Evolutionary conservation across 768 basidiomycete species (phyloP), one percentile per base, ranked within the genome.

Genomic region (Collybiopsis luxurians): DNA sequence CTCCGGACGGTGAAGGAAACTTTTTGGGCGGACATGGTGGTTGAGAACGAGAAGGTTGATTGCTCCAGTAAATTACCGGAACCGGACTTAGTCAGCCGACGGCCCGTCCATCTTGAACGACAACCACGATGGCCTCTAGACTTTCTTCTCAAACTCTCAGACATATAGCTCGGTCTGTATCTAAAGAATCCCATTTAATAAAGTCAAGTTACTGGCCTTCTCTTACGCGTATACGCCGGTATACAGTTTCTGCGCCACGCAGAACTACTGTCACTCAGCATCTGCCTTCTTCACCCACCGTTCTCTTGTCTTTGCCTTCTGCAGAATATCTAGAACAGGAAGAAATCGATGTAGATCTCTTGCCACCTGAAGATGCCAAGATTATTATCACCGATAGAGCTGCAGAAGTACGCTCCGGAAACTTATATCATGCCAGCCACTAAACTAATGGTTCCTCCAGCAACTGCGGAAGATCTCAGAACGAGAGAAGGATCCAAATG

Each of bases 1-100:
- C 91, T 80, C 42, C 91, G 84, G 56, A 96, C 79, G 1, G 89
- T 94, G 71, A 96, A 95, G 0, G 93, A 95, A 39, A 95, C 80
- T 61, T 84, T 81, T 21, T 67, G 60, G 17, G 66, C 61, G 51
- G 66, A 62, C 59, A 68, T 66, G 55, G 58, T 59, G 36, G 61
- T 63, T 24, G 57, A 43, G 9, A 38, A 50, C 28, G 28, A 40
- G 23, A 57, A 23, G 15, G 24, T 5, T 26, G 27, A 28, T 24
- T 15, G 15, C 28, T n/a, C 7, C 19, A 21, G 7, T 45, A 45
- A 7, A 45, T 45, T 17, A 45, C 43, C 7, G 15, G 43, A 21
- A 9, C 17, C n/a, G n/a, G n/a, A n/a, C n/a, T n/a, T n/a, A n/a
- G n/a, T n/a, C n/a, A n/a, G n/a, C n/a, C n/a, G n/a, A n/a, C n/a